Conservation (phyloP, 305 asterid genomes). For the Solanum hybrid region DNA sequence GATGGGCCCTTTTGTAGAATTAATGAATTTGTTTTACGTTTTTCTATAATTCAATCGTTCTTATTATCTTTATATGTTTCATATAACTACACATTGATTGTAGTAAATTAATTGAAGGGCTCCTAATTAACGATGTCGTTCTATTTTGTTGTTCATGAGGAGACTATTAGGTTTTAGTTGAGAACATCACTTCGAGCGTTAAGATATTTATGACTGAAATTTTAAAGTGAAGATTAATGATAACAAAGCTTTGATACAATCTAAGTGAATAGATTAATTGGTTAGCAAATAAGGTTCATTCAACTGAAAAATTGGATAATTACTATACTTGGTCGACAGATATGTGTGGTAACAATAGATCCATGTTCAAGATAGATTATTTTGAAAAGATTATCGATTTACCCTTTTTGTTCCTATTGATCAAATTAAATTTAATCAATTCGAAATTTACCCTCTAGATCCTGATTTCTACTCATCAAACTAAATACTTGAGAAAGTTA, state of each 20-base stretch:
- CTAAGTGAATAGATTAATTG: not conserved
- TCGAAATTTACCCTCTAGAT: not conserved
- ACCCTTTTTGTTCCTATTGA: not conserved
- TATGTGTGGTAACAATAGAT: not conserved
- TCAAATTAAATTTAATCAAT: no score
- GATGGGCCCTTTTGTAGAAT: no score
- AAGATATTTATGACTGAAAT: not conserved
- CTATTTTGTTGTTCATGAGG: not conserved
- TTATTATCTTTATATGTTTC: no score
- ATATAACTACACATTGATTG: not conserved
- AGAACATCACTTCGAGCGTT: not conserved
- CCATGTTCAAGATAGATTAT: not conserved
- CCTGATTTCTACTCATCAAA: not conserved
- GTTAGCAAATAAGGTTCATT: not conserved
- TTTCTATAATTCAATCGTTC: not conserved
- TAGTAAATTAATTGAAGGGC: not conserved
- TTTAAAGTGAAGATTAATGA: not conserved
- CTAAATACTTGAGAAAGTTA: not conserved
- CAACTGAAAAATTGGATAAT: not conserved
- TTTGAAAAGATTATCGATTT: not conserved
- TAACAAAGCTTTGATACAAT: not conserved
- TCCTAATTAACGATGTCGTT: not conserved
- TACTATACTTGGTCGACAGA: not conserved
- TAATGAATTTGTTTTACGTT: no score
- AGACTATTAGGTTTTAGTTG: not conserved